These are phyloP conservation scores for Fusarium palustre DNA, from an alignment of 2,329 filamentous ascomycete species.

Conservation along the genomic window DNA sequence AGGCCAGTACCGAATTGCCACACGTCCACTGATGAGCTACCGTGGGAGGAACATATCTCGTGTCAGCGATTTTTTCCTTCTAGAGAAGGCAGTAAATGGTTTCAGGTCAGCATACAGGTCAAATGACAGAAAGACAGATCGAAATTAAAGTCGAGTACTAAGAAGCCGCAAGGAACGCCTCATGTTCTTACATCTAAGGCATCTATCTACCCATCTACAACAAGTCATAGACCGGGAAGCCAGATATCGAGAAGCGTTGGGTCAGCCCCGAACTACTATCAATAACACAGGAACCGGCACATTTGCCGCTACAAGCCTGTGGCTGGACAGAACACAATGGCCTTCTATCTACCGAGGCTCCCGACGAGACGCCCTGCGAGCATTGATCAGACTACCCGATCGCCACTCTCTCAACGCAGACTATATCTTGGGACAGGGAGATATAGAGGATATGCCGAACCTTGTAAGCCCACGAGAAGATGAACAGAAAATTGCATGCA, in stretches of 20 bases:
- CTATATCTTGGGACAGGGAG: not conserved
- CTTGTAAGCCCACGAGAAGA: not conserved
- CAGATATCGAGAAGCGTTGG: not conserved
- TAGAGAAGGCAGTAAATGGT: not conserved
- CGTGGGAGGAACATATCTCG: not conserved
- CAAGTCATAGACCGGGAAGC: not conserved
- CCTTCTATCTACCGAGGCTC: not conserved
- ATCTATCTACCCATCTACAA: not conserved
- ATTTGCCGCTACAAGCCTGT: not conserved
- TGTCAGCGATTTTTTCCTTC: constrained; percentile 1
- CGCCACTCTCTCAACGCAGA: not conserved
- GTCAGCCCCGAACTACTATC: not conserved
- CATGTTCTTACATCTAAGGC: not conserved
- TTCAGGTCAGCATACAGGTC: not conserved
- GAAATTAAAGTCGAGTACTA: not conserved
- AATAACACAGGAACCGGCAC: not conserved
- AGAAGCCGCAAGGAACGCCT: not conserved
- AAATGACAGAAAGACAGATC: not conserved
- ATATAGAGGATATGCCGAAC: not conserved
- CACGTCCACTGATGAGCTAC: not conserved
- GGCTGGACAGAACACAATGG: not conserved
- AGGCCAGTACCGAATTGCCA: not conserved
- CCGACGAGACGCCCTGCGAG: not conserved
- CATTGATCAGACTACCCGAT: not conserved
- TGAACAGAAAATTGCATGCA: not conserved